Evolutionary conservation across 345 rosid genomes (phyloP).

Genomic region (Dipteronia dyeriana): DNA sequence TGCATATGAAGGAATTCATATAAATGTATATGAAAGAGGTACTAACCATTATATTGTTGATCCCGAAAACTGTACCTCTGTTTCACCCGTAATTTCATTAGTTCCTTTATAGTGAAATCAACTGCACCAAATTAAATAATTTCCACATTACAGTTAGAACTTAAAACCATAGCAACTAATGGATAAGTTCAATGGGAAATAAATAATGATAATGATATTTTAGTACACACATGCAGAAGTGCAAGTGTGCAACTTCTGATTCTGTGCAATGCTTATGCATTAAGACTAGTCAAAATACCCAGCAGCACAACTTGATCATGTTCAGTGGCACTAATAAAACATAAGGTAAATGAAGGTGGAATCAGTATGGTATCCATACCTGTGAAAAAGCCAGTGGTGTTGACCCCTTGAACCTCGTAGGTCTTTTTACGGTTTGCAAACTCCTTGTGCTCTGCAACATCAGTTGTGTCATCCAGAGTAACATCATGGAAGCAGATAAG

Average conservation of each 20-base stretch:
- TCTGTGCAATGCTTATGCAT: neutral
- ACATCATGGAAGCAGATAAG: conserved; percentile 87
- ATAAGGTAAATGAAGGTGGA: neutral
- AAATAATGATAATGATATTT: neutral
- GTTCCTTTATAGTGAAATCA: conserved; percentile 80
- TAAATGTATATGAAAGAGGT: conserved; percentile 5
- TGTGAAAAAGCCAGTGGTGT: conserved; percentile 73
- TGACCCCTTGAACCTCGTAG: conserved; percentile 74
- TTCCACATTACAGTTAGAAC: conserved; percentile 15
- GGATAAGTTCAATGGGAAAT: neutral
- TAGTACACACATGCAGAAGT: neutral
- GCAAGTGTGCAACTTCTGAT: neutral
- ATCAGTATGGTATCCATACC: conserved; percentile 40
- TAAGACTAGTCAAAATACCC: neutral
- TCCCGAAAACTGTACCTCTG: conserved; percentile 84
- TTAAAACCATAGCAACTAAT: neutral
- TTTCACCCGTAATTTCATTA: conserved; percentile 69
- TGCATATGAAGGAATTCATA: conserved; percentile 4
- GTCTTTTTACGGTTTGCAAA: conserved; percentile 83
- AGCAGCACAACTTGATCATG: conserved; percentile 16
- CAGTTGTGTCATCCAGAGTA: conserved; percentile 72
- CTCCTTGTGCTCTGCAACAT: conserved; percentile 70
- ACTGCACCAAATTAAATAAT: conserved; percentile 42
- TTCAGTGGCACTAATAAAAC: neutral
- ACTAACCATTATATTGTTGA: conserved; percentile 84